Conservation (phyloP, 371 early-diverging fungal genomes). For the Dichotomocladium elegans region DNA sequence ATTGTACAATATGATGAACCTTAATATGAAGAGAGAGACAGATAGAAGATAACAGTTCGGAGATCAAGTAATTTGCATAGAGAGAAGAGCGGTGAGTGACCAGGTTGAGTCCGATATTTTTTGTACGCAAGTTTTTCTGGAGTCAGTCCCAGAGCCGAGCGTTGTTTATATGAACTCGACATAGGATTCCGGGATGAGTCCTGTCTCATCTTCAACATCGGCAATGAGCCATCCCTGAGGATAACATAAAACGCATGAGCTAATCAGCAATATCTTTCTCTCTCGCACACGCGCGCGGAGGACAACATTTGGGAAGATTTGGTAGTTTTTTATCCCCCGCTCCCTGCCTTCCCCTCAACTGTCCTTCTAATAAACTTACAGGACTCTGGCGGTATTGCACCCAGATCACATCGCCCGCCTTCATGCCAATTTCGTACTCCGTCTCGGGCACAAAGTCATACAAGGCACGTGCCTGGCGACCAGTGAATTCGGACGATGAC, state of each 20-base stretch:
- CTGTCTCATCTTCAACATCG: slow-evolving; percentile 53
- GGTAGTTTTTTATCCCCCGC: not conserved
- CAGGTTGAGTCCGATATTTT: too few relatives aligned
- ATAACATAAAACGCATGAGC: too few relatives aligned
- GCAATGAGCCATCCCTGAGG: slow-evolving; percentile 69
- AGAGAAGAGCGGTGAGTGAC: too few relatives aligned
- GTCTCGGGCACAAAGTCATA: slow-evolving; percentile 74
- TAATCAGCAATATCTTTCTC: not conserved
- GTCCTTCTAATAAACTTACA: slow-evolving; percentile 9
- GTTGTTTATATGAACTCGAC: slow-evolving; percentile 41
- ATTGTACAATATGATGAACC: not conserved
- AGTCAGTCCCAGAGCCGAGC: not conserved
- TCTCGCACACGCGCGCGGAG: too few relatives aligned
- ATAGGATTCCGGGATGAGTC: slow-evolving; percentile 72
- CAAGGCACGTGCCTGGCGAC: slow-evolving; percentile 52
- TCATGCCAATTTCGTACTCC: slow-evolving; percentile 59
- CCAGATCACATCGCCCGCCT: slow-evolving; percentile 58
- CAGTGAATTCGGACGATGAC: slow-evolving; percentile 29
- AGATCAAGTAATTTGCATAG: not conserved
- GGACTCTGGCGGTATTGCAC: slow-evolving; percentile 62
- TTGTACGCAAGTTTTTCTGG: too few relatives aligned
- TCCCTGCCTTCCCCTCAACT: too few relatives aligned
- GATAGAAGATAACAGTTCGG: not conserved
- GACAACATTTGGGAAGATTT: not conserved
- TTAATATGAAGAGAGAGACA: not conserved